Conservation (phyloP, 768 basidiomycete species). For the Termitomyces sp. region DNA sequence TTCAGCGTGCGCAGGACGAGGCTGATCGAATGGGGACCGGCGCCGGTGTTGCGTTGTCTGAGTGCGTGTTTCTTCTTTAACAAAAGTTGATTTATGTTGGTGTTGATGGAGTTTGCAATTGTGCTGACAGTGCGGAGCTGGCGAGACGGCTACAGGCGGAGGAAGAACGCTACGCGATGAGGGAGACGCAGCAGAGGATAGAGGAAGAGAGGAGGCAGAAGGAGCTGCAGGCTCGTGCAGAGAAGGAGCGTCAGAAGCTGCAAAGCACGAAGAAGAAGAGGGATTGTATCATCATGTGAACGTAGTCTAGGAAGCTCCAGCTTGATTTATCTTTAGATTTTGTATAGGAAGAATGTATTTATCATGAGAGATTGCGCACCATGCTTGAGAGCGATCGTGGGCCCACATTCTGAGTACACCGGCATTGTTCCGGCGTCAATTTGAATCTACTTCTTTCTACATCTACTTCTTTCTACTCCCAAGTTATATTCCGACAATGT, state of each 20-base stretch:
- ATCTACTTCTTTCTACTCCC: no score
- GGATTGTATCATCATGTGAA: slow-evolving; percentile 57
- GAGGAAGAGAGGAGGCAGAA: slow-evolving; percentile 20
- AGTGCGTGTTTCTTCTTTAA: slow-evolving; percentile 41
- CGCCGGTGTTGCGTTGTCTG: slow-evolving; percentile 32
- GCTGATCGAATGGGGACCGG: slow-evolving; percentile 8
- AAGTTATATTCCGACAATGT: no score
- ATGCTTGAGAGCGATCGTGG: no score
- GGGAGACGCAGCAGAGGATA: slow-evolving; percentile 24
- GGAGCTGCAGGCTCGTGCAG: slow-evolving; percentile 20
- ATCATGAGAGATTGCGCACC: background rate
- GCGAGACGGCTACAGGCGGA: slow-evolving; percentile 77
- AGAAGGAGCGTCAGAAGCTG: slow-evolving; percentile 20
- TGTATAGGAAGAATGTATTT: background rate
- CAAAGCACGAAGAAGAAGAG: slow-evolving; percentile 42
- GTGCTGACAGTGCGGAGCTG: slow-evolving; percentile 47
- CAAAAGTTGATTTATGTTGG: background rate
- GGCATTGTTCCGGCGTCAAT: no score
- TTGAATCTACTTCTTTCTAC: no score
- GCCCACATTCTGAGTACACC: no score
- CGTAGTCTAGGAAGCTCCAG: background rate
- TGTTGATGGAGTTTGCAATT: slow-evolving; percentile 1
- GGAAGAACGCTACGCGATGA: slow-evolving; percentile 55
- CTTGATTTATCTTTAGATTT: slow-evolving; percentile 1
- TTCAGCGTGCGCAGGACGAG: slow-evolving; percentile 37